Conservation (phyloP, 257 asterid genomes). For the Solanum sparsipilum region DNA sequence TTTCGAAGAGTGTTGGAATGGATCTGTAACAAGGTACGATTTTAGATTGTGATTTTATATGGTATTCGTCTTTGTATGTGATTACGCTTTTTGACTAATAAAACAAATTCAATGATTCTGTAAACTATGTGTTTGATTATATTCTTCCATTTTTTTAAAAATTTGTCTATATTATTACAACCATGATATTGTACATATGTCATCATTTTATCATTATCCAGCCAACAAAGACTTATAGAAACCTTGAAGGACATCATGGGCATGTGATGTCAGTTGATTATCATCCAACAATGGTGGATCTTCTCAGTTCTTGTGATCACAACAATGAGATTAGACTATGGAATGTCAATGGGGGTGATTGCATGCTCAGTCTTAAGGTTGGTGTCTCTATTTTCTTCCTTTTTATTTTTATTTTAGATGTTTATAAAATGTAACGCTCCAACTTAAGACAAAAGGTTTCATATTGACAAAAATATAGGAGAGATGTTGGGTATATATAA, state of each 20-base stretch:
- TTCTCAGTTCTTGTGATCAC: neutral
- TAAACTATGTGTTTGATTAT: neutral
- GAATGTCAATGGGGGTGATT: neutral
- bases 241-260: neutral
- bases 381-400: neutral
- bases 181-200: neutral
- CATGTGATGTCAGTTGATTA: neutral
- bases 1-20: too few species aligned
- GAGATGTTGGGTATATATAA: neutral
- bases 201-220: neutral
- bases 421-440: neutral
- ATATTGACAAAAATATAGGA: fast-evolving
- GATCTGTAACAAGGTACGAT: too few species aligned
- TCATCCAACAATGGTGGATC: neutral
- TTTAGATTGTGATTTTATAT: neutral
- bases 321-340: neutral
- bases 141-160: neutral
- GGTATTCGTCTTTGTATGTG: fast-evolving
- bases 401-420: neutral
- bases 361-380: neutral
- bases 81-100: too few species aligned
- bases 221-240: neutral
- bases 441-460: too few species aligned
- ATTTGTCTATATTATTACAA: neutral
- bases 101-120: too few species aligned